Percentiles rank a stretch among this genome's conserved stretches.
Conservation (phyloP, 805 yeast genomes). For the Starmera dryadoides region DNA sequence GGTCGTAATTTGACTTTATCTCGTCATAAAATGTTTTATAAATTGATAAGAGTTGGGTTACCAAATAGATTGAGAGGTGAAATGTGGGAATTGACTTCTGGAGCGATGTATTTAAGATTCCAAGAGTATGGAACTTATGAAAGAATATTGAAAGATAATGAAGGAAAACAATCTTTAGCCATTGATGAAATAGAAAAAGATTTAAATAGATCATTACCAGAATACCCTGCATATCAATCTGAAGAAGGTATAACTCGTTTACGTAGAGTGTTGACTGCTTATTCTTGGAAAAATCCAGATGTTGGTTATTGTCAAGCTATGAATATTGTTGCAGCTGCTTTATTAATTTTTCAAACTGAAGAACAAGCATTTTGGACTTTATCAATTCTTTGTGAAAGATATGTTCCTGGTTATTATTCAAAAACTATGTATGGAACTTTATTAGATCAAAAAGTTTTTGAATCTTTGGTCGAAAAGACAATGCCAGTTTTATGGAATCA, state of each 20-base stretch:
- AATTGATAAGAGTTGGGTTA: slow-evolving; percentile 80
- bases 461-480: slow-evolving; percentile 78
- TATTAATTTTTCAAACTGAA: slow-evolving; percentile 81
- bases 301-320: slow-evolving; percentile 98
- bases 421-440: slow-evolving; percentile 96
- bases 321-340: slow-evolving; percentile 85
- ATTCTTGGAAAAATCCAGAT: slow-evolving; percentile 95
- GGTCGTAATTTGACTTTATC: slow-evolving; percentile 80
- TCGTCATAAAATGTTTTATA: slow-evolving; percentile 70
- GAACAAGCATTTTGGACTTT: slow-evolving; percentile 97
- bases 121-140: slow-evolving; percentile 55
- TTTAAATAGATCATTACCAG: slow-evolving; percentile 89
- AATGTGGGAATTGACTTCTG: slow-evolving; percentile 89
- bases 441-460: slow-evolving; percentile 90
- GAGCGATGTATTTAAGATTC: slow-evolving; percentile 71
- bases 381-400: slow-evolving; percentile 68
- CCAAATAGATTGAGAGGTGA: slow-evolving; percentile 96
- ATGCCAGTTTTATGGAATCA: slow-evolving; percentile 89
- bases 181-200: slow-evolving; percentile 97
- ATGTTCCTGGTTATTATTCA: slow-evolving; percentile 94
- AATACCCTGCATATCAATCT: slow-evolving; percentile 87
- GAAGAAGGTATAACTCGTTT: slow-evolving; percentile 79
- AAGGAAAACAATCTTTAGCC: slow-evolving; percentile 66
- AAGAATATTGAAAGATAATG: slow-evolving; percentile 49
- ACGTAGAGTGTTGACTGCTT: slow-evolving; percentile 85